phyloP scores from a whole-genome alignment of 805 yeast species.

The Lipomyces sp. region DNA sequence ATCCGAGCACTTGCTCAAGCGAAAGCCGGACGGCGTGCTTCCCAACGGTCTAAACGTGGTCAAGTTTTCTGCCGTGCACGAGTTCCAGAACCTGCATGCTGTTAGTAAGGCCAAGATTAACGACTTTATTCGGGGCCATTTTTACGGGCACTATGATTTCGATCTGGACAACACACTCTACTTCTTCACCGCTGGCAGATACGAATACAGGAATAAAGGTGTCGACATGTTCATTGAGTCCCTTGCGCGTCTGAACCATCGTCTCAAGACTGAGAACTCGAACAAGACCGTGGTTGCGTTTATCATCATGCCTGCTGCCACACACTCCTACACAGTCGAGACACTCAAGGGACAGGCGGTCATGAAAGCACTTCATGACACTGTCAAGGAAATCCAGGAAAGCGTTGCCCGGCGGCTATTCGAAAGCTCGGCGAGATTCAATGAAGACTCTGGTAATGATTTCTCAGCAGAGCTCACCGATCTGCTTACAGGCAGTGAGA shows the following conservation, averaged over 20 bases:
- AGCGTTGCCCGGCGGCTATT: conserved; percentile 84
- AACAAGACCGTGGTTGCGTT: conserved; percentile 95
- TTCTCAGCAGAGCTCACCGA: conserved; percentile 76
- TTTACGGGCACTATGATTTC: conserved; percentile 95
- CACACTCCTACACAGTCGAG: conserved; percentile 92
- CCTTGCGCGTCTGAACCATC: conserved; percentile 87
- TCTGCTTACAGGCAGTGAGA: conserved; percentile 81
- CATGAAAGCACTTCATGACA: conserved; percentile 83
- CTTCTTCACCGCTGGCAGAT: conserved; percentile 96
- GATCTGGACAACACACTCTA: conserved; percentile 91
- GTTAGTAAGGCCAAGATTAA: conserved; percentile 86
- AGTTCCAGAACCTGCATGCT: conserved; percentile 95
- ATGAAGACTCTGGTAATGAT: conserved; percentile 58
- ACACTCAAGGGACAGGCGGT: conserved; percentile 97
- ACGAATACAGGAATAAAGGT: conserved; percentile 95
- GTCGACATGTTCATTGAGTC: conserved; percentile 94
- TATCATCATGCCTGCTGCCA: conserved; percentile 96
- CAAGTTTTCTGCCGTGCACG: conserved; percentile 96
- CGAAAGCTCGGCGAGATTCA: conserved; percentile 81
- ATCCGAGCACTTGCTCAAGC: conserved; percentile 85
- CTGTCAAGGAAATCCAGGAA: conserved; percentile 85
- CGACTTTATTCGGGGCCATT: conserved; percentile 95
- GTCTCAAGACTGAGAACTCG: conserved; percentile 77
- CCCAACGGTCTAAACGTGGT: conserved; percentile 97
- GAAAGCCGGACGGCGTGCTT: conserved; percentile 97